These are phyloP conservation scores for Sideroxylon spinosum DNA, from an alignment of 179 eudicot genomes.

Conservation along the genomic window DNA sequence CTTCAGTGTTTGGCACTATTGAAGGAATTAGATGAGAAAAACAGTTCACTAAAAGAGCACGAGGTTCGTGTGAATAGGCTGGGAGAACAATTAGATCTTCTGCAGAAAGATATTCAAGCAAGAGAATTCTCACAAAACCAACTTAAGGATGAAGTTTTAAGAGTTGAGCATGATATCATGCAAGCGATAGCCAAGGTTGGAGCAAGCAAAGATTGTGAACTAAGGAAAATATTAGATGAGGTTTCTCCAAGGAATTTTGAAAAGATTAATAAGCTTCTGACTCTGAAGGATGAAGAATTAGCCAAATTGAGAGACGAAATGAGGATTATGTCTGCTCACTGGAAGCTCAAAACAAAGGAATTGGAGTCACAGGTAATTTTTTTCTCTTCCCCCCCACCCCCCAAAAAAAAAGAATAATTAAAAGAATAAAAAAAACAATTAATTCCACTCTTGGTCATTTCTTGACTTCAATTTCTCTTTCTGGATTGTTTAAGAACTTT, in stretches of 20 bases:
- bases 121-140: constrained; percentile 80
- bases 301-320: constrained; percentile 69
- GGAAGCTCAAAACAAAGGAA: constrained; percentile 81
- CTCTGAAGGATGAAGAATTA: constrained; percentile 74
- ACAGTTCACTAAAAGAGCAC: constrained; percentile 67
- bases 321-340: constrained; percentile 70
- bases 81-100: constrained; percentile 65
- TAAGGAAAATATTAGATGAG: constrained; percentile 72
- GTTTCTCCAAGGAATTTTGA: constrained; percentile 70
- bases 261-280: constrained; percentile 62
- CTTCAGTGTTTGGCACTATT: constrained; percentile 61
- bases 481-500: not conserved
- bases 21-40: constrained; percentile 69
- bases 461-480: not conserved
- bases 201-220: constrained; percentile 64
- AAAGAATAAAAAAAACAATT: too few species aligned
- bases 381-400: not conserved
- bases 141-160: constrained; percentile 76
- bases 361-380: constrained; percentile 74
- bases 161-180: constrained; percentile 90
- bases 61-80: constrained; percentile 67
- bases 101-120: constrained; percentile 71
- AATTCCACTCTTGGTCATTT: constrained; percentile 2
- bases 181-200: constrained; percentile 65
- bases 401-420: too few species aligned